Evolutionary conservation across 176 grass and related monocot species (phyloP).

Genomic region (Lolium rigidum): DNA sequence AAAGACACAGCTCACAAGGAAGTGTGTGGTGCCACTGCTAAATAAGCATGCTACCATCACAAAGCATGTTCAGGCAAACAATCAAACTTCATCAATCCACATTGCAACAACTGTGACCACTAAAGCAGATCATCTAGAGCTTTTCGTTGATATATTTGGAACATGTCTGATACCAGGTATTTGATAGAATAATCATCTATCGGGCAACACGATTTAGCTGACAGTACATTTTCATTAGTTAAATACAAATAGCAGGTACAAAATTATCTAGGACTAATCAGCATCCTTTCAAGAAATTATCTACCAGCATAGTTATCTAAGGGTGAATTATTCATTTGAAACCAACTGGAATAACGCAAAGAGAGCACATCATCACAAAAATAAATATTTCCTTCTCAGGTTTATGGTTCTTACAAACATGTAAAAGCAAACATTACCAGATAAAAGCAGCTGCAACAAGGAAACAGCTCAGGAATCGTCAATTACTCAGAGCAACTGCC

Average conservation of each 20-base stretch:
- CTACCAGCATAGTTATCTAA: neutral
- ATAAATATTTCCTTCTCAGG: slow-evolving; percentile 46
- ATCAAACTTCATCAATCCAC: neutral
- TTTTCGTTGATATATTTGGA: slow-evolving; percentile 2
- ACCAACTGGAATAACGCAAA: neutral
- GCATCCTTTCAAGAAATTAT: neutral
- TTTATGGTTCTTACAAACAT: slow-evolving; percentile 52
- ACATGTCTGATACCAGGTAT: neutral
- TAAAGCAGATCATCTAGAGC: slow-evolving; percentile 18
- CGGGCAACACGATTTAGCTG: neutral
- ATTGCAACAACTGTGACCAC: slow-evolving; percentile 17
- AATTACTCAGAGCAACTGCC: slow-evolving; percentile 67
- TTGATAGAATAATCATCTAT: slow-evolving; percentile 25
- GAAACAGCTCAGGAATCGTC: slow-evolving; percentile 65
- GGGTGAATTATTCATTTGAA: neutral
- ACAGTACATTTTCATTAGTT: slow-evolving; percentile 23
- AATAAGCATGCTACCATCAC: slow-evolving; percentile 17
- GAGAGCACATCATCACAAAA: slow-evolving; percentile 19
- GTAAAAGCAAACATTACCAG: slow-evolving; percentile 68
- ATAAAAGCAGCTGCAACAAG: slow-evolving; percentile 68
- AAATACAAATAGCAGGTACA: neutral
- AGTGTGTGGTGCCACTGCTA: slow-evolving; percentile 24
- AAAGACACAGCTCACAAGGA: slow-evolving; percentile 31
- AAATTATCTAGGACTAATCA: slow-evolving; percentile 12
- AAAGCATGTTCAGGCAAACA: neutral